Percentiles rank a stretch among this genome's conserved stretches.
phyloP scores from a whole-genome alignment of 106 monocot species.

The Platanthera guangdongensis region DNA sequence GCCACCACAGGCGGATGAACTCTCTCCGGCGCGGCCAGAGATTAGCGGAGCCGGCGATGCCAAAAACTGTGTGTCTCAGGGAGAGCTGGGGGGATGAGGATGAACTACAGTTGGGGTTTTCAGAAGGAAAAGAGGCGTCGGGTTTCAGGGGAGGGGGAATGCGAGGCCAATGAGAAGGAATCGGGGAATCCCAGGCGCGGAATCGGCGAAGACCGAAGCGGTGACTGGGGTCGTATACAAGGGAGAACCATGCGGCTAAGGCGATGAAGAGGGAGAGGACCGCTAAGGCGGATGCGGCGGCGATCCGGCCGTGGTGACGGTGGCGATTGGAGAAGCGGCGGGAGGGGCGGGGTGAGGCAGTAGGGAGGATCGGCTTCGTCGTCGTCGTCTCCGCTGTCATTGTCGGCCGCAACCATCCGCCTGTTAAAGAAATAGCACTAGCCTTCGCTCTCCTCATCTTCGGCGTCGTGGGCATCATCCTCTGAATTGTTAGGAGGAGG shows the following conservation, averaged over 20 bases:
- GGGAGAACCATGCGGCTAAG: not conserved
- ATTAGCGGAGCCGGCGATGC: constrained; percentile 70
- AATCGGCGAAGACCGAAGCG: not conserved
- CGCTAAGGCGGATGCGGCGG: constrained; percentile 9
- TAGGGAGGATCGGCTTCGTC: constrained; percentile 1
- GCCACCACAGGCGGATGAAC: constrained; percentile 78
- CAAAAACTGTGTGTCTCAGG: constrained; percentile 63
- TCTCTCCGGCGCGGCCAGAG: constrained; percentile 64
- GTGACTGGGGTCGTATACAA: constrained; percentile 4
- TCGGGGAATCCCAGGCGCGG: not conserved
- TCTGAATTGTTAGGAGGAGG: too few relatives aligned
- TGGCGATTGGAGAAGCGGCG: constrained; percentile 19
- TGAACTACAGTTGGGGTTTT: not conserved
- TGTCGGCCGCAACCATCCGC: not conserved
- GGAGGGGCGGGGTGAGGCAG: not conserved
- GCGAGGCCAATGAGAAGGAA: not conserved
- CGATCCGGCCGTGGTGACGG: not conserved
- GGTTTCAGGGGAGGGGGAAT: not conserved
- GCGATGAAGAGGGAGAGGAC: constrained; percentile 8
- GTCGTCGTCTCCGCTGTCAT: not conserved
- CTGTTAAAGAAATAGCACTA: too few relatives aligned
- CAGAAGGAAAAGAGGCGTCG: not conserved
- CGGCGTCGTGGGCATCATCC: too few relatives aligned
- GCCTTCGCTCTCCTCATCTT: too few relatives aligned
- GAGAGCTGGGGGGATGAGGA: constrained; percentile 1